Percentiles rank a stretch among this genome's conserved stretches.
phyloP scores from a whole-genome alignment of 1,139 yeast genomes.

The Geotrichum siamense region DNA sequence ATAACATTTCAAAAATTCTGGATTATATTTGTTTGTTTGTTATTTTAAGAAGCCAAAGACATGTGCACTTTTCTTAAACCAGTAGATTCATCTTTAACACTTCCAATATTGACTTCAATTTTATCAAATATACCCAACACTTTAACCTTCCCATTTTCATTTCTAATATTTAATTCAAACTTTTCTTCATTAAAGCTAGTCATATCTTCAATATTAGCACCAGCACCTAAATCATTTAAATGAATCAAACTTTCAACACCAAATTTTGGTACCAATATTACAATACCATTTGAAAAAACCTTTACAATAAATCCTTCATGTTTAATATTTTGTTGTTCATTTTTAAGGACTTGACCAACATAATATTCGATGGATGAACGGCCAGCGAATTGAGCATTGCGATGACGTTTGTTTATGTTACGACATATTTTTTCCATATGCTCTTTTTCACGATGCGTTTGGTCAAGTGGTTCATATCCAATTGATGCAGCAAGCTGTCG shows the following conservation, averaged over 20 bases:
- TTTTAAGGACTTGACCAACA: constrained; percentile 93
- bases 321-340: constrained; percentile 29
- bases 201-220: too few relatives aligned
- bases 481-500: constrained; percentile 97
- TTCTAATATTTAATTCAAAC: constrained; percentile 56
- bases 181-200: constrained; percentile 73
- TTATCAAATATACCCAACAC: constrained; percentile 74
- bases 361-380: constrained; percentile 96
- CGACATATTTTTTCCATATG: constrained; percentile 86
- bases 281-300: constrained; percentile 91
- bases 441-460: constrained; percentile 76
- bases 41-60: background rate
- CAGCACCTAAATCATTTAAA: constrained; percentile 60
- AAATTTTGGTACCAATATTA: constrained; percentile 90
- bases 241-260: constrained; percentile 94
- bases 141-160: constrained; percentile 37
- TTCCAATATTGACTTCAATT: constrained; percentile 72
- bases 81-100: constrained; percentile 76
- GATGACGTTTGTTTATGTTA: constrained; percentile 87
- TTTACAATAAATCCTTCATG: constrained; percentile 91
- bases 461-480: constrained; percentile 78
- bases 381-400: constrained; percentile 98
- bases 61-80: constrained; percentile 92
- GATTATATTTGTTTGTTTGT: too few relatives aligned
- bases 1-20: too few relatives aligned